Evolutionary conservation across 495 filamentous ascomycete species (phyloP).

Genomic region (Aspergillus olivimuriae): DNA sequence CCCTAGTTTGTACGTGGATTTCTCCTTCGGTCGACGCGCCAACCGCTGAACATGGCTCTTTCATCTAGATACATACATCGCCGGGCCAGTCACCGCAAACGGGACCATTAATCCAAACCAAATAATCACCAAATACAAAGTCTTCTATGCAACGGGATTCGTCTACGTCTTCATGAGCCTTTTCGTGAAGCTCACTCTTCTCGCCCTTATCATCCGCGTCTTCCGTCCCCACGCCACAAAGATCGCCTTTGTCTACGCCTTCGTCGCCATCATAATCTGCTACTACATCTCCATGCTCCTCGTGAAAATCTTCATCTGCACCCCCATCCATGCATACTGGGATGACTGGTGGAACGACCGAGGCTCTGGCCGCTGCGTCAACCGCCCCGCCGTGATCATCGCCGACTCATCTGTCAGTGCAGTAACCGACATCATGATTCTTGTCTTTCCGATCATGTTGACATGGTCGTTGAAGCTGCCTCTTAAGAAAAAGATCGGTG

Average conservation of each 20-base stretch:
- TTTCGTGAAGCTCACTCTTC: conserved; percentile 27
- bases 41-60: too few relatives aligned
- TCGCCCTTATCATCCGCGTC: conserved; percentile 26
- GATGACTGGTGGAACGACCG: neutral
- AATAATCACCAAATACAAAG: neutral
- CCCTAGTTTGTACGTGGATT: neutral
- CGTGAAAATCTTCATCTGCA: conserved; percentile 29
- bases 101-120: neutral
- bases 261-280: conserved; percentile 17
- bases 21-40: too few relatives aligned
- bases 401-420: conserved; percentile 28
- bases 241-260: conserved; percentile 17
- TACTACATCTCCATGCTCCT: conserved; percentile 27
- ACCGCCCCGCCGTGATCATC: conserved; percentile 24
- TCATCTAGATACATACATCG: neutral
- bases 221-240: conserved; percentile 21
- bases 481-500: conserved; percentile 20
- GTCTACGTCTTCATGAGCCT: conserved; percentile 30
- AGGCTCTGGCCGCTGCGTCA: conserved; percentile 12
- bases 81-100: neutral
- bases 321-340: conserved; percentile 26
- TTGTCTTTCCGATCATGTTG: conserved; percentile 26
- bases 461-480: conserved; percentile 25
- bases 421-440: conserved; percentile 26
- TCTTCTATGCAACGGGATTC: conserved; percentile 16